A percentile compares a stretch with the other conserved stretches of the same genome.
Evolutionary conservation across 225 moss, liverwort and hornwort genomes (phyloP).

Genomic region (Polytrichum formosum): DNA sequence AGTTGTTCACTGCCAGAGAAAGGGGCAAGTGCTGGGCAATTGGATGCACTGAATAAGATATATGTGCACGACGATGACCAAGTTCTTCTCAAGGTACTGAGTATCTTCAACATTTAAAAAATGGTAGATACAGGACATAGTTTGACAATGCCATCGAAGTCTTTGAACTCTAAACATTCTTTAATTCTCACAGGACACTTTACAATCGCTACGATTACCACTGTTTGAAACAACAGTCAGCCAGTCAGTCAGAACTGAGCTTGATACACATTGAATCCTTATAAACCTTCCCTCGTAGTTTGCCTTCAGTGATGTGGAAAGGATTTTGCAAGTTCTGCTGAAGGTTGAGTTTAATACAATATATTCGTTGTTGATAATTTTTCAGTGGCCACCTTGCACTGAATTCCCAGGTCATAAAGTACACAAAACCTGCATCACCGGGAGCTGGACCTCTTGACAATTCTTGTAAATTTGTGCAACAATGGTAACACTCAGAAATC

Average conservation of each 20-base stretch:
- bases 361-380: too few relatives aligned
- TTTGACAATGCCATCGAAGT: too few relatives aligned
- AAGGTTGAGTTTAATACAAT: too few relatives aligned
- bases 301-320: too few relatives aligned
- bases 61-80: constrained; percentile 88
- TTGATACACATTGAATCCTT: too few relatives aligned
- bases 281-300: too few relatives aligned
- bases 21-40: constrained; percentile 3
- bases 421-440: constrained; percentile 66
- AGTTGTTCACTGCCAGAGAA: constrained; percentile 63
- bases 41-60: constrained; percentile 63
- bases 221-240: too few relatives aligned
- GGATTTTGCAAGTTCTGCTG: too few relatives aligned
- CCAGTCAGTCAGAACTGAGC: too few relatives aligned
- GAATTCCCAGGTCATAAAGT: constrained; percentile 21
- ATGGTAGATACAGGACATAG: too few relatives aligned
- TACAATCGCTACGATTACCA: neutral
- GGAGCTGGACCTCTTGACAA: constrained; percentile 74
- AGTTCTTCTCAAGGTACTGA: constrained; percentile 77
- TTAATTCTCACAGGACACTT: neutral
- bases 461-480: constrained; percentile 68
- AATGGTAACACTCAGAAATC: constrained; percentile 48
- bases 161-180: too few relatives aligned
- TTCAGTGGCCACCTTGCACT: too few relatives aligned
- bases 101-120: neutral